Conservation (phyloP, 495 filamentous ascomycete species). For the Cladorrhinum samala region DNA sequence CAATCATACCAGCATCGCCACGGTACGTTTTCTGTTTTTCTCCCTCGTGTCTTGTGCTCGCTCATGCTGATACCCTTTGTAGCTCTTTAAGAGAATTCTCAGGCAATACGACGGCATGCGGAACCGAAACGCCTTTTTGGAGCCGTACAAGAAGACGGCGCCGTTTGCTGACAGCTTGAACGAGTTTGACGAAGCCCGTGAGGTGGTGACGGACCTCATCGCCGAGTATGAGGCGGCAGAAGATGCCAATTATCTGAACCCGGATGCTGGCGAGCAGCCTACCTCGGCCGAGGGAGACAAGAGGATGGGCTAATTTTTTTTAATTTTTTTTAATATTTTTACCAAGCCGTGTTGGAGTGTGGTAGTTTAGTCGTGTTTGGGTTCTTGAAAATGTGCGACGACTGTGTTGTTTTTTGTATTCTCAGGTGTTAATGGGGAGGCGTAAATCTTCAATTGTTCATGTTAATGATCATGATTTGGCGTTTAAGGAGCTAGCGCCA, state of each 20-base stretch:
- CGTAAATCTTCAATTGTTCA: background rate
- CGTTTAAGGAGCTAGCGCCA: background rate
- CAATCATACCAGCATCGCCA: conserved; percentile 96
- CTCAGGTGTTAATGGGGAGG: too few species aligned
- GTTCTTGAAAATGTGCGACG: background rate
- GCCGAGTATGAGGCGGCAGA: conserved; percentile 95
- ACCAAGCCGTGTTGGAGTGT: too few species aligned
- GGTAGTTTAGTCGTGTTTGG: background rate
- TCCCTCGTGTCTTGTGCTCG: background rate
- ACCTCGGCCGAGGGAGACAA: conserved; percentile 42
- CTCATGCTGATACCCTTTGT: background rate
- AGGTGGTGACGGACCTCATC: conserved; percentile 82
- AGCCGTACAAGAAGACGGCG: conserved; percentile 88
- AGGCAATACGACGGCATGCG: conserved; percentile 84
- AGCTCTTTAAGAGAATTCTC: conserved; percentile 88
- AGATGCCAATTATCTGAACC: conserved; percentile 76
- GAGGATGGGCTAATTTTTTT: conserved; percentile 25
- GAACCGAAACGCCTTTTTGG: conserved; percentile 94
- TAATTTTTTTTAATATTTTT: too few species aligned
- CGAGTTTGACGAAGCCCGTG: conserved; percentile 90
- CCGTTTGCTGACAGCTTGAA: conserved; percentile 85
- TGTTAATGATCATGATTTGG: background rate
- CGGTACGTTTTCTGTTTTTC: conserved; percentile 52
- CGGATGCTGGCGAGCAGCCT: conserved; percentile 47
- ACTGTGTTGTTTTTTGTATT: too few species aligned